Evolutionary conservation across 1,284 basidiomycete species (phyloP), one percentile per base, ranked within the genome.

Genomic region (Heterobasidion irregulare): DNA sequence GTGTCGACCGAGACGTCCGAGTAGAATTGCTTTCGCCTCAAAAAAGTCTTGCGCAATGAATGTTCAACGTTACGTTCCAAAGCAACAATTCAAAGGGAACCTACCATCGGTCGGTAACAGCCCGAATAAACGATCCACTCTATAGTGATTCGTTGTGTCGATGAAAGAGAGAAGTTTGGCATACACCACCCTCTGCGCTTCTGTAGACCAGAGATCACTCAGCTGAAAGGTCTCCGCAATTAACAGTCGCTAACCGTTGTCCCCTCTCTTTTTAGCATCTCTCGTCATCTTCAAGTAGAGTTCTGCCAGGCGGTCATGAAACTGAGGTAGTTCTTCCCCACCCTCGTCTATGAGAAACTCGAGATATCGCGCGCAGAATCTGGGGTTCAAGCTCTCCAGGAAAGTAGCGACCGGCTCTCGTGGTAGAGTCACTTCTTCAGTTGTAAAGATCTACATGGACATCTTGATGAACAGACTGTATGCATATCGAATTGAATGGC

Each of bases 341-440:
- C 89, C 75, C 54, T 88, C 83, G 3, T 79, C 70, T 50, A 98
- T 89, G 50, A 98, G 75, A 65, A 86, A 90, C 68, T 97, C 94
- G n/a, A 99, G 76, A 70, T 93, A 98, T 8, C 80, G 77, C 1
- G 83, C 76, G 63, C 88, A 92, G 8, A 90, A 69, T n/a, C 70
- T 68, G 2, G 79, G 78, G 59, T 90, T 80, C 35, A 91, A 77
- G 16, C 72, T 73, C 59, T 92, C 88, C 4, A 99, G 78, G 66
- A 89, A 94, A 52, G 85, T 78, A 2, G 85, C 83, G 1, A 97
- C 91, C 6, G 75, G 74, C 41, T 78, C 73, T 10, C 83, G 80
- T n/a, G 94, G 93, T 15, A 97, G 77, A 53, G 94, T 91, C 1
- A 89, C 89, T 58, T 96, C 93, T 65, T 98, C 96, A 0, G 94